These are phyloP conservation scores for Cryptosporidium ryanae DNA, from an alignment of 169 alveolate species.

Conservation along the genomic window DNA sequence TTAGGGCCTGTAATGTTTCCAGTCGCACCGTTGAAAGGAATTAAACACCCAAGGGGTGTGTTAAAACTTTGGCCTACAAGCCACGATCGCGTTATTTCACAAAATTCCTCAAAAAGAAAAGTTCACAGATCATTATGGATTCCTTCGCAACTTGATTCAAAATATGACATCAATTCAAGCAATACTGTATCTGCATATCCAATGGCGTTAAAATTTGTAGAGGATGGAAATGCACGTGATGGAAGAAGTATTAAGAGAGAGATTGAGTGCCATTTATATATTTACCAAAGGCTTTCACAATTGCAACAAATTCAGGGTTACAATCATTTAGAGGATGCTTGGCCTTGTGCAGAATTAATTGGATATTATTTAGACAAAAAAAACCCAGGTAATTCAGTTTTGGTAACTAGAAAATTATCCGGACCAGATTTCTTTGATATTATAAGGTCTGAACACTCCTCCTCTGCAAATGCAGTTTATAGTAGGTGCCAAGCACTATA, in stretches of 20 bases:
- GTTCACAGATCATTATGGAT: slow-evolving; percentile 87
- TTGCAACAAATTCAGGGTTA: slow-evolving; percentile 75
- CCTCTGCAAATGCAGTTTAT: slow-evolving; percentile 76
- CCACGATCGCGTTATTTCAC: slow-evolving; percentile 82
- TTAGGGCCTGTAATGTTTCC: slow-evolving; percentile 85
- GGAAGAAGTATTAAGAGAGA: slow-evolving; percentile 88
- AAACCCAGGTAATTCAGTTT: slow-evolving; percentile 84
- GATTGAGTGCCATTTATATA: slow-evolving; percentile 87
- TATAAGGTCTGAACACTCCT: slow-evolving; percentile 83
- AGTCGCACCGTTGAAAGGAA: slow-evolving; percentile 81
- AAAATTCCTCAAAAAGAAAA: slow-evolving; percentile 84
- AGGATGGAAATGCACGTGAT: slow-evolving; percentile 85
- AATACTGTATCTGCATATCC: slow-evolving; percentile 78
- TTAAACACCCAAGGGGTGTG: slow-evolving; percentile 82
- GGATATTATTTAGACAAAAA: slow-evolving; percentile 87
- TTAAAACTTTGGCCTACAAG: slow-evolving; percentile 81
- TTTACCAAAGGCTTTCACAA: slow-evolving; percentile 81
- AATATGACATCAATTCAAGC: slow-evolving; percentile 46
- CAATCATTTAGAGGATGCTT: slow-evolving; percentile 82
- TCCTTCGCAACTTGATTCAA: slow-evolving; percentile 29
- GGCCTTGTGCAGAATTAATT: slow-evolving; percentile 88
- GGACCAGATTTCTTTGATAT: slow-evolving; percentile 89
- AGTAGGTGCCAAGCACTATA: slow-evolving; percentile 81
- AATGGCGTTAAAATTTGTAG: slow-evolving; percentile 87
- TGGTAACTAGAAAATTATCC: slow-evolving; percentile 84